Evolutionary conservation across 1,284 basidiomycete species (phyloP), one percentile per base, ranked within the genome.

Genomic region (Sphagnurus paluster): DNA sequence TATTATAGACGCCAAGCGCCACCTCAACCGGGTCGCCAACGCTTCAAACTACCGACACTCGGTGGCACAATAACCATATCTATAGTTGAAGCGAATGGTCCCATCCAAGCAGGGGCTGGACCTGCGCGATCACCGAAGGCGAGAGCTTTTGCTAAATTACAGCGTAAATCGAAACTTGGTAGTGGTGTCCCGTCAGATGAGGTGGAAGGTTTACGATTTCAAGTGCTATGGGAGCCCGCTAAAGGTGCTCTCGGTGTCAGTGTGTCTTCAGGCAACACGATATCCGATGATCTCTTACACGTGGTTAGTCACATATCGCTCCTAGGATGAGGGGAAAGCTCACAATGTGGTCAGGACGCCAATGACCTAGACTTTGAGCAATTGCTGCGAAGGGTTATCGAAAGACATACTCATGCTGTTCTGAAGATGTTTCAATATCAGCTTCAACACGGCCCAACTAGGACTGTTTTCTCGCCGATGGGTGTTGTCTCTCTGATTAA

Each of bases 281-380:
- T 77, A 10, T 53, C 63, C 24, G 54, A 62, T 4, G 61, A 70
- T 2, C 71, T 65, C 4, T 65, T 79, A 38, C 63, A 76, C 25
- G 60, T 66, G 23, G 79, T 88, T 43, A 74, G 84, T 50, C 58
- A 61, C 24, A 44, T 25, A 11, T 7, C 23, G 5, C 16, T 8
- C 3, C 2, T 8, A n/a, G n/a, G n/a, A n/a, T 11, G 20, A 30
- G 20, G 28, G 13, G 43, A 40, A 53, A 11, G 14, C 36, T 43
- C 23, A 38, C 16, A n/a, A 21, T 11, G 8, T 21, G 24, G 9
- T 43, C 20, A 90, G 87, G 70, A 88, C 56, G 64, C 86, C 24
- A 68, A 78, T 42, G 71, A 84, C 50, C 68, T 92, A 20, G 85
- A 92, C 61, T 80, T 90, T 44, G 85, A 89, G 60, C 66, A 67